Base-by-base conservation (phyloP, 179 eudicot species). In the Beta corolliflora region DNA sequence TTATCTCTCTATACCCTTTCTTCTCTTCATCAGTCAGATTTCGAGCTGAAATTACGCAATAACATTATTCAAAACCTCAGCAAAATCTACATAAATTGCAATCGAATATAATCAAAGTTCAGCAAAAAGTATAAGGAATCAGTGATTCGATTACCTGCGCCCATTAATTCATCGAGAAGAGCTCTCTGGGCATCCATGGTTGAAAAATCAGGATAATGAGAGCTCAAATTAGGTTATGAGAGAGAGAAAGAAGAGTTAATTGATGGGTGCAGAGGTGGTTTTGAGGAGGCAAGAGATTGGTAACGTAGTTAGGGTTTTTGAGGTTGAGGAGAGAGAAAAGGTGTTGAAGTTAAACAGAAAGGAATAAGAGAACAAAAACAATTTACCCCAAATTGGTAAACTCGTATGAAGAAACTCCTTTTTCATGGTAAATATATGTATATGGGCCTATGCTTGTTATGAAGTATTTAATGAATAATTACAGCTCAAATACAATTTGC, bases 181-280 rank as follows among this genome's bases (percentile, higher is more conserved):
- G 99, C 99, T 86, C 99, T 88, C 83, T 96, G 99, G 19, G 99
- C 99, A 78, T 96, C 99, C 99, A 96, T 96, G 80, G 84, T 68
- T 78, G 82, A 81, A 79, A 69, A 63, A 72, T 73, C 21, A 69
- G 71, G 70, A 61, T 63, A 5, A 10, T 9, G n/a, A 19, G 31
- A 65, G 56, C 71, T 82, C 54, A 53, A 31, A 13, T 15, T 16
- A 45, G 9, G 46, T 64, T 55, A 68, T 45, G 55, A 21, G 78
- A 56, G 52, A 45, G 59, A 36, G 4, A 36, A 36, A 36, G 4
- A 36, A 36, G 41, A 36, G 41, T 18, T 29, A 58, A 44, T 15
- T 6, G 8, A 18, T 29, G 18, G 67, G 18, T 60, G 25, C 13
- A 60, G 29, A 9, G 3, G 11, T 60, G 10, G 59, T n/a, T 73